phyloP scores from a whole-genome alignment of 768 basidiomycete species.

The Xerocomus potaroensis region DNA sequence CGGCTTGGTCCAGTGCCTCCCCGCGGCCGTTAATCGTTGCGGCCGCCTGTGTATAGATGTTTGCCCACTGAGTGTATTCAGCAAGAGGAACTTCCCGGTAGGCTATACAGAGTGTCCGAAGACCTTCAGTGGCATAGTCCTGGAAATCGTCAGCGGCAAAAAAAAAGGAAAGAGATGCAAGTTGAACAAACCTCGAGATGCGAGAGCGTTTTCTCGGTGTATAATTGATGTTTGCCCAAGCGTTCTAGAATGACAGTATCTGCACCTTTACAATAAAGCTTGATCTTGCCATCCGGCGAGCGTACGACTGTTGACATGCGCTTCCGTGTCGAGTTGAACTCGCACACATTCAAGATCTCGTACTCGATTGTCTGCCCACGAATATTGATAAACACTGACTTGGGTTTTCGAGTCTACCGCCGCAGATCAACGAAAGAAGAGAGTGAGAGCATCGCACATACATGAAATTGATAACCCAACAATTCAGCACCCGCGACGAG shows the following conservation, averaged over 20 bases:
- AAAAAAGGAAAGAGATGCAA: neutral
- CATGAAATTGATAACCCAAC: constrained; percentile 91
- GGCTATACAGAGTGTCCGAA: constrained; percentile 94
- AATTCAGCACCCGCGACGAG: constrained; percentile 91
- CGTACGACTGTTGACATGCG: constrained; percentile 96
- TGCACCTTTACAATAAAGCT: constrained; percentile 94
- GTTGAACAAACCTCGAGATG: constrained; percentile 81
- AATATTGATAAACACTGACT: constrained; percentile 87
- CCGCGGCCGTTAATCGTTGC: constrained; percentile 93
- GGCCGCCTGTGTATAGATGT: constrained; percentile 88
- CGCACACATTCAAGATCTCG: constrained; percentile 93
- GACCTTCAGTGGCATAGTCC: constrained; percentile 97
- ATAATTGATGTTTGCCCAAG: constrained; percentile 78
- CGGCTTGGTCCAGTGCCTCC: constrained; percentile 91
- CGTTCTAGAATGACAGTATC: constrained; percentile 97
- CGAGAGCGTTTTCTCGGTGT: constrained; percentile 77
- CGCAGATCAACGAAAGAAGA: neutral
- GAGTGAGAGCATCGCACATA: constrained; percentile 39
- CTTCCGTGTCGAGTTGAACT: constrained; percentile 97
- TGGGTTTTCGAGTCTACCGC: constrained; percentile 86
- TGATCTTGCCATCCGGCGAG: constrained; percentile 85
- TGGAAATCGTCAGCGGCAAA: constrained; percentile 24
- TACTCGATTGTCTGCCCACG: constrained; percentile 72
- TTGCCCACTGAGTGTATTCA: constrained; percentile 87
- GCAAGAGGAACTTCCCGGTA: constrained; percentile 88